Evolutionary conservation across 1,284 basidiomycete genomes (phyloP), one percentile per base, ranked within the genome.

Genomic region (Naganishia sp.): DNA sequence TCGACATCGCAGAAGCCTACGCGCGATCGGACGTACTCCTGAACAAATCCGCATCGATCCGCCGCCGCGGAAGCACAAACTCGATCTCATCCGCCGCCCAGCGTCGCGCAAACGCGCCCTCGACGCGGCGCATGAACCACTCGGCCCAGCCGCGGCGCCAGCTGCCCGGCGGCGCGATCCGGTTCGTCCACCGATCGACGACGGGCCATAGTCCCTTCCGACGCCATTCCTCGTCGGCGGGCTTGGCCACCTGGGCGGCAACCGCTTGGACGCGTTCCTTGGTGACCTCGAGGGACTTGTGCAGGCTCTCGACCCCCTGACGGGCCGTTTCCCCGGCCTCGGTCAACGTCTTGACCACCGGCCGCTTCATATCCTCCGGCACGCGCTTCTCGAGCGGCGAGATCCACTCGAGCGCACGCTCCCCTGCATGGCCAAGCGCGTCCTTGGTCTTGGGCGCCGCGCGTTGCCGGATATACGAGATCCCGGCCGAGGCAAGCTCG

Each of bases 11-110:
- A 43, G 0, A 42, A 36, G 15, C n/a, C 21, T 18, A 11, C 42
- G 44, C 42, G 55, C 57, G 33, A 18, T 16, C 9, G 21, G 21
- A 42, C 82, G 10, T 67, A 89, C 88, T 84, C 75, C 86, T 82
- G 45, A 88, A 75, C 6, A 84, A 77, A 31, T 86, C 80, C 2
- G 83, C 82, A 73, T 88, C 87, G 53, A 88, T 70, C 71, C 86
- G 85, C 63, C 83, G 72, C 64, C 85, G 83, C 16, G 86, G 86
- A 68, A 89, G 74, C 70, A 79, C 74, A 71, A 82, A 84, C 55
- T 84, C 82, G 60, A 83, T 68, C 65, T 88, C 77, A 64, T 87
- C 86, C 54, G 80, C 75, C n/a, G 73, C 80, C 85, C 86, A 87
- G 87, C 87, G 88, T 6, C 53, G 0, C 77, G 71, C 69, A 81